phyloP scores from a whole-genome alignment of 2,329 filamentous ascomycete species.

The Stagonosporopsis vannaccii region DNA sequence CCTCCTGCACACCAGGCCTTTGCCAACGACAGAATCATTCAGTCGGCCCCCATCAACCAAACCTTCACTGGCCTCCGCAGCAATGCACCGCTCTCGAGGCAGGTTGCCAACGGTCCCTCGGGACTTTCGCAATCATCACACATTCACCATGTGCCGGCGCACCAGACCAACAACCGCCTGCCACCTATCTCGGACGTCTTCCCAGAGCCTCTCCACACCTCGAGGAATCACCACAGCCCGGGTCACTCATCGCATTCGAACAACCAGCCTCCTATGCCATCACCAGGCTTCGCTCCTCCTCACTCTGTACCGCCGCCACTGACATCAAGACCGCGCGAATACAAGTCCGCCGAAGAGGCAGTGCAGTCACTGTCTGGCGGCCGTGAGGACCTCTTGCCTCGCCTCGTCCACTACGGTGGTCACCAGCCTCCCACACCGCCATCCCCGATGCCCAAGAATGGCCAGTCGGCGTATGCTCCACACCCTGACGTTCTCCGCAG shows the following conservation, averaged over 20 bases:
- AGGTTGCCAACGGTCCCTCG: constrained; percentile 81
- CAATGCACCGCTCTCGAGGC: constrained; percentile 70
- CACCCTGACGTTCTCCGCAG: constrained; percentile 53
- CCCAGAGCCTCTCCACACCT: constrained; percentile 71
- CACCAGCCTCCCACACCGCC: constrained; percentile 93
- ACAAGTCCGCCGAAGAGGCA: constrained; percentile 94
- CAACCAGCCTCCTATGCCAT: constrained; percentile 73
- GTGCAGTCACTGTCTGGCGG: constrained; percentile 89
- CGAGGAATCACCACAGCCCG: constrained; percentile 62
- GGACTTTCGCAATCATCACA: constrained; percentile 85
- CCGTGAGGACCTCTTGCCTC: constrained; percentile 89
- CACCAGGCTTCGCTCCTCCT: constrained; percentile 73
- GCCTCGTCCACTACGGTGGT: constrained; percentile 93
- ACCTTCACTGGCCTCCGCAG: constrained; percentile 88
- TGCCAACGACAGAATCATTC: constrained; percentile 91
- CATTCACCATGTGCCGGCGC: constrained; percentile 87
- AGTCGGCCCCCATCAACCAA: constrained; percentile 93
- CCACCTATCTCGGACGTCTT: constrained; percentile 97
- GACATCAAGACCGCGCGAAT: constrained; percentile 74
- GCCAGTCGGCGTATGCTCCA: constrained; percentile 40
- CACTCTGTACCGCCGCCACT: constrained; percentile 61
- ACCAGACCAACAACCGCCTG: constrained; percentile 88
- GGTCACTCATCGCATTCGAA: constrained; percentile 70
- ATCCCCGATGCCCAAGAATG: constrained; percentile 69
- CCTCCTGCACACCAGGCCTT: constrained; percentile 92